phyloP scores from a whole-genome alignment of 345 rosid genomes.

The Excoecaria agallocha region DNA sequence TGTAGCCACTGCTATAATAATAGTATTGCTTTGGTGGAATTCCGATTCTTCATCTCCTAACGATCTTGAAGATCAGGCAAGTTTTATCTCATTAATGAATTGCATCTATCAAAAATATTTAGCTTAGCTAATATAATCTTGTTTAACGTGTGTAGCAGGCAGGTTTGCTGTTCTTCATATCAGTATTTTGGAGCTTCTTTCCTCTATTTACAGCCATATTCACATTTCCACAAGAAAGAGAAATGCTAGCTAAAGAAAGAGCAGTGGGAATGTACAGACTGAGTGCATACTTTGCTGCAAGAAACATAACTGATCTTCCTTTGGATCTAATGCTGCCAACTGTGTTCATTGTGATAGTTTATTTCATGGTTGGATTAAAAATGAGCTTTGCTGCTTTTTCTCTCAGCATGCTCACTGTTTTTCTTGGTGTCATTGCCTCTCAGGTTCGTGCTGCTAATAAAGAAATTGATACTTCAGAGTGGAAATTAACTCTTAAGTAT shows the following conservation, averaged over 20 bases:
- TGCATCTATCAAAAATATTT: background rate
- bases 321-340: constrained; percentile 34
- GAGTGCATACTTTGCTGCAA: constrained; percentile 33
- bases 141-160: constrained; percentile 11
- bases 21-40: constrained; percentile 32
- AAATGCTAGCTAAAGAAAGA: constrained; percentile 38
- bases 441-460: constrained; percentile 10
- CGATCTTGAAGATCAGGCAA: constrained; percentile 38
- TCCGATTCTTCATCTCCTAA: constrained; percentile 30
- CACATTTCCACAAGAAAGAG: constrained; percentile 39
- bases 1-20: constrained; percentile 22
- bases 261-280: constrained; percentile 38
- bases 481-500: background rate
- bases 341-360: constrained; percentile 24
- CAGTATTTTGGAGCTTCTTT: constrained; percentile 38
- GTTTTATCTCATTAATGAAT: background rate
- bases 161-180: constrained; percentile 36
- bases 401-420: constrained; percentile 29
- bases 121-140: background rate
- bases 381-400: constrained; percentile 21
- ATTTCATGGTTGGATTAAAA: constrained; percentile 33
- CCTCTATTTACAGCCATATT: constrained; percentile 36
- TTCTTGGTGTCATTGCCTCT: constrained; percentile 28
- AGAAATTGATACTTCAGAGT: background rate
- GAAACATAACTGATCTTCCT: constrained; percentile 30